Percentiles rank a stretch among this genome's conserved stretches.
Conservation (phyloP, 2,329 filamentous ascomycete genomes). For the Thielaviopsis punctulata region DNA sequence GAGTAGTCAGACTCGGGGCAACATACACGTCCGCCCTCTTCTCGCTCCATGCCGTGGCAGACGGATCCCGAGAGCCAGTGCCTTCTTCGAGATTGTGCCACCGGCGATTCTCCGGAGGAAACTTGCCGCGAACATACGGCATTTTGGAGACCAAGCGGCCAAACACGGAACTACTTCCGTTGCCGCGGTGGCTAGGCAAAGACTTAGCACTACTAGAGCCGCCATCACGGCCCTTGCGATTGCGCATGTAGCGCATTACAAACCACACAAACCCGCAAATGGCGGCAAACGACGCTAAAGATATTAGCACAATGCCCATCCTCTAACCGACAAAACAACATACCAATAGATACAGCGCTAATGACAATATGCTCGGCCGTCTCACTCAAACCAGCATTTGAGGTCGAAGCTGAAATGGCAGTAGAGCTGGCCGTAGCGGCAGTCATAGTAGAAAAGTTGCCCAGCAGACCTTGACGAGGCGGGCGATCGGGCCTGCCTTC, state of each 20-base stretch:
- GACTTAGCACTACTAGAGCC: neutral
- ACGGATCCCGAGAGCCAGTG: neutral
- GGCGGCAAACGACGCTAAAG: slow-evolving; percentile 6
- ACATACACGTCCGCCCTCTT: neutral
- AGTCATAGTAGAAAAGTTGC: neutral
- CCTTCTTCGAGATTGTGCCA: slow-evolving; percentile 8
- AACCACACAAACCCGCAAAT: slow-evolving; percentile 6
- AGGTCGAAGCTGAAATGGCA: neutral
- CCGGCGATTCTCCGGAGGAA: neutral
- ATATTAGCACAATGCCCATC: neutral
- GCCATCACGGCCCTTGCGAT: neutral
- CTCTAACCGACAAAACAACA: neutral
- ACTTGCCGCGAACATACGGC: slow-evolving; percentile 4
- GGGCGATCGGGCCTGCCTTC: neutral
- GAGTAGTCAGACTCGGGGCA: neutral
- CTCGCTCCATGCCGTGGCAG: neutral
- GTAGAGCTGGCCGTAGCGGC: neutral
- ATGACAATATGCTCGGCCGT: slow-evolving; percentile 9
- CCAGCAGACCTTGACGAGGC: neutral
- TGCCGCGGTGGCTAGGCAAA: neutral
- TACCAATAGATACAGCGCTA: slow-evolving; percentile 8
- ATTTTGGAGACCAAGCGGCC: slow-evolving; percentile 1
- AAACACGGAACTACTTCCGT: neutral
- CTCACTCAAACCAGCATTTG: neutral
- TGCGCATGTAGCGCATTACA: slow-evolving; percentile 6